These are phyloP conservation scores for Xylaria nigripes DNA, from an alignment of 495 filamentous ascomycete genomes.

Conservation along the genomic window DNA sequence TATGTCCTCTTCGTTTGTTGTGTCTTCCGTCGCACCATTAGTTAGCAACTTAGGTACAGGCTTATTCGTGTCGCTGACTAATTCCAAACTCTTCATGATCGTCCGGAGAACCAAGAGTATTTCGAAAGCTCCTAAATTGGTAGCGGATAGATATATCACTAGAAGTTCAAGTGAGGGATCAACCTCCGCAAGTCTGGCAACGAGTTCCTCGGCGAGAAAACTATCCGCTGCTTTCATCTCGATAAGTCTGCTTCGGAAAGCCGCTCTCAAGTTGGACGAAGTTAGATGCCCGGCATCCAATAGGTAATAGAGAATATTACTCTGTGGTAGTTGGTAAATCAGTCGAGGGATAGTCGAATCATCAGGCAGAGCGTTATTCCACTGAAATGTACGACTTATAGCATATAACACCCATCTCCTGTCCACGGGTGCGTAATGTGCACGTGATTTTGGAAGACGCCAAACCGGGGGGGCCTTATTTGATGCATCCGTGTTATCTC, in stretches of 20 bases:
- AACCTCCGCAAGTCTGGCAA: constrained; percentile 48
- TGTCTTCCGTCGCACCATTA: constrained; percentile 25
- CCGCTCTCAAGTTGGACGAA: constrained; percentile 50
- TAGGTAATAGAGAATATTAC: constrained; percentile 53
- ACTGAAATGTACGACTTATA: constrained; percentile 42
- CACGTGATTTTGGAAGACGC: constrained; percentile 33
- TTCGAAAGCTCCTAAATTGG: constrained; percentile 39
- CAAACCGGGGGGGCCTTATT: constrained; percentile 21
- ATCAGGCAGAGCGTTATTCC: constrained; percentile 22
- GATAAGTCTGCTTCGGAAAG: constrained; percentile 46
- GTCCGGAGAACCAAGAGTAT: constrained; percentile 40
- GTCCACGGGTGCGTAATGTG: constrained; percentile 38
- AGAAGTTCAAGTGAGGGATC: constrained; percentile 55
- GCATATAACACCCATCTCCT: constrained; percentile 46
- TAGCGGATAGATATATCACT: constrained; percentile 45
- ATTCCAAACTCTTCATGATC: constrained; percentile 43
- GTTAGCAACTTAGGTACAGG: constrained; percentile 32
- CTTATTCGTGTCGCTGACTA: constrained; percentile 32
- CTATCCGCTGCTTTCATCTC: constrained; percentile 29
- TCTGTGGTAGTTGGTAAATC: constrained; percentile 42
- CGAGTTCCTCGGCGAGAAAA: constrained; percentile 48
- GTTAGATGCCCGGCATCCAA: constrained; percentile 55
- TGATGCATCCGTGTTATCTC: constrained; percentile 11
- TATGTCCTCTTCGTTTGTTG: constrained; percentile 17
- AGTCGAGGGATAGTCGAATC: constrained; percentile 32